Conservation (phyloP, 768 basidiomycete species). For the Leccinum uliginosum region DNA sequence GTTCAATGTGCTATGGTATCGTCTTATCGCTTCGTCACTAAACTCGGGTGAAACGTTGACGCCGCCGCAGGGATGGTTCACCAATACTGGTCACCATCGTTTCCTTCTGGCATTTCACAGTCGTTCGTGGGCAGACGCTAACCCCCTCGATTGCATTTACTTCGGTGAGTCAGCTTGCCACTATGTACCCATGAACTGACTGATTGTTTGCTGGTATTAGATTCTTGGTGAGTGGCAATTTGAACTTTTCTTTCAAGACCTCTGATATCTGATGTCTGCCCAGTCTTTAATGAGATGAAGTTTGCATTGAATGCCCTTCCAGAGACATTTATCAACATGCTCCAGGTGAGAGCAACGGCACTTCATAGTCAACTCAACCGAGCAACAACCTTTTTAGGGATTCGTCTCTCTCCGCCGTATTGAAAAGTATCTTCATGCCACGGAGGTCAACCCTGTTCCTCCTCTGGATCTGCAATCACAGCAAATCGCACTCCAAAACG, state of each 20-base stretch:
- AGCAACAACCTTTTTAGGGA: slow-evolving; percentile 37
- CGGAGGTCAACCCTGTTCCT: slow-evolving; percentile 64
- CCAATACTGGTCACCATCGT: slow-evolving; percentile 59
- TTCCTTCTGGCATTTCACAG: slow-evolving; percentile 68
- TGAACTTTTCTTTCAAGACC: neutral
- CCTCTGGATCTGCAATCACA: slow-evolving; percentile 54
- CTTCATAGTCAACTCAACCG: neutral
- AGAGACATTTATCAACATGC: slow-evolving; percentile 85
- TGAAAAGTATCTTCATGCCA: slow-evolving; percentile 77
- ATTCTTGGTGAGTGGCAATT: slow-evolving; percentile 36
- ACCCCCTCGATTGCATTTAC: slow-evolving; percentile 87
- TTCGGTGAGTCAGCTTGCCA: slow-evolving; percentile 38
- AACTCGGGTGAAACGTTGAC: neutral
- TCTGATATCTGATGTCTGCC: slow-evolving; percentile 1
- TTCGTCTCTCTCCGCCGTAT: slow-evolving; percentile 86
- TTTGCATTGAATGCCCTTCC: slow-evolving; percentile 86
- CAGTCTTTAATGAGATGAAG: slow-evolving; percentile 85
- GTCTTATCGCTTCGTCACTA: neutral
- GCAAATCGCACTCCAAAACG: slow-evolving; percentile 72
- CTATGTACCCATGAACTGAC: neutral
- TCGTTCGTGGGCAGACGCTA: slow-evolving; percentile 61
- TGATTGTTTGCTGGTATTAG: slow-evolving; percentile 15
- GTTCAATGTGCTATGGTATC: slow-evolving; percentile 53
- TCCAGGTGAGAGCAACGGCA: slow-evolving; percentile 50
- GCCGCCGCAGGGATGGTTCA: slow-evolving; percentile 35